Base-by-base conservation (phyloP, 306 rosid species). In the Ammopiptanthus mongolicus region DNA sequence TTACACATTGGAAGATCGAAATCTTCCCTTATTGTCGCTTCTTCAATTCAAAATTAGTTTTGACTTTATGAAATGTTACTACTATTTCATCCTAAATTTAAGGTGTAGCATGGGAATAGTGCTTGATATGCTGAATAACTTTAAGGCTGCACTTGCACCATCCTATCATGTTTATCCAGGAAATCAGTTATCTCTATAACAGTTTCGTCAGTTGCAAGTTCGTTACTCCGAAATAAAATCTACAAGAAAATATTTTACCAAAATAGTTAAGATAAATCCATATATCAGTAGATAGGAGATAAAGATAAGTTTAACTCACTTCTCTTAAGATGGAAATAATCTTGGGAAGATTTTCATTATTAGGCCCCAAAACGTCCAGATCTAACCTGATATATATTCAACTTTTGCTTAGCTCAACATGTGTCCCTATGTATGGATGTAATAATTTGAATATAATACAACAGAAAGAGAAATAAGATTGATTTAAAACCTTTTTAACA, bases 171-270 rank as follows among this genome's bases (percentile, higher is more conserved):
- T 10, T 22, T 10, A 23, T 4, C 8, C 12, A 70, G 18, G 42
- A 71, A 46, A 0, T 0, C 8, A 29, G 19, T 46, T 58, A 81
- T 75, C 63, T 5, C 18, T 3, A 8, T 1, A 29, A 52, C 52
- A 23, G 73, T 65, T 69, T 75, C 84, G 47, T 69, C 55, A 6
- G 62, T 61, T 59, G 73, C 84, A 39, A 75, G 5, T 15, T 65
- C 3, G 6, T 51, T 42, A 19, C 19, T 25, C 6, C 25, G 10
- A n/a, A n/a, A 44, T 62, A 81, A 69, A 69, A 81, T 55, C 84
- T 81, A 14, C 7, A n/a, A 52, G 9, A 68, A 60, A 68, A 48
- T 7, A 52, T n/a, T 22, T 15, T 41, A 25, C 48, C 39, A 46
- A 14, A 5, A 55, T 55, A 6, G 34, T 39, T 39, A 25, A 65